phyloP scores from a whole-genome alignment of 768 basidiomycete species.

The Butyriboletus loyo region DNA sequence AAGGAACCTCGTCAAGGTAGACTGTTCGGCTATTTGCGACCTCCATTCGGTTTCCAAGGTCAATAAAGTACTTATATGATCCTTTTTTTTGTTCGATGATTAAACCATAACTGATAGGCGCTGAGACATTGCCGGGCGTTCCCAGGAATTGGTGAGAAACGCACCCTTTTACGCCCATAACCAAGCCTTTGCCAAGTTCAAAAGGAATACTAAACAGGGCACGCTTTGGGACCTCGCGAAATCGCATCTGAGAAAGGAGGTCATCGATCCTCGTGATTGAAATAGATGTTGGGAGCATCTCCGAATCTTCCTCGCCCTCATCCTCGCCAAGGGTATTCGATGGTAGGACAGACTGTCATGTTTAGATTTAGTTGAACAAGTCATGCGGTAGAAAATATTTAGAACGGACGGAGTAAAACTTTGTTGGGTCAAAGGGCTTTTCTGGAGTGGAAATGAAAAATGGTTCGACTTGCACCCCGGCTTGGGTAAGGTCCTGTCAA shows the following conservation, averaged over 20 bases:
- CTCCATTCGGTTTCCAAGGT: constrained; percentile 73
- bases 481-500: constrained; percentile 73
- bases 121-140: constrained; percentile 1
- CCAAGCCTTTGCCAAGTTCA: constrained; percentile 67
- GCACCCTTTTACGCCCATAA: constrained; percentile 81
- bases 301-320: constrained; percentile 49
- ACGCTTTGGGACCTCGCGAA: constrained; percentile 80
- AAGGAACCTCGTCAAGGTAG: constrained; percentile 67
- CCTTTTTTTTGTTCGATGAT: constrained; percentile 89
- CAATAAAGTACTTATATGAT: constrained; percentile 76
- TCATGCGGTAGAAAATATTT: neutral
- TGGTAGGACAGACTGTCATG: constrained; percentile 54
- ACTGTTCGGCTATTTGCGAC: constrained; percentile 67
- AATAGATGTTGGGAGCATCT: constrained; percentile 61
- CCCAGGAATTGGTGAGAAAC: constrained; percentile 18
- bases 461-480: constrained; percentile 77
- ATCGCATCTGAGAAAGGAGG: constrained; percentile 74
- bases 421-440: constrained; percentile 65
- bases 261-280: constrained; percentile 79
- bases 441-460: constrained; percentile 80
- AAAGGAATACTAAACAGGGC: constrained; percentile 81
- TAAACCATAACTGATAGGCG: constrained; percentile 67
- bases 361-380: constrained; percentile 4
- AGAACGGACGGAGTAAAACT: constrained; percentile 72
- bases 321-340: constrained; percentile 44